phyloP scores from a whole-genome alignment of 2,329 filamentous ascomycete genomes.

The Colletotrichum sansevieriae region DNA sequence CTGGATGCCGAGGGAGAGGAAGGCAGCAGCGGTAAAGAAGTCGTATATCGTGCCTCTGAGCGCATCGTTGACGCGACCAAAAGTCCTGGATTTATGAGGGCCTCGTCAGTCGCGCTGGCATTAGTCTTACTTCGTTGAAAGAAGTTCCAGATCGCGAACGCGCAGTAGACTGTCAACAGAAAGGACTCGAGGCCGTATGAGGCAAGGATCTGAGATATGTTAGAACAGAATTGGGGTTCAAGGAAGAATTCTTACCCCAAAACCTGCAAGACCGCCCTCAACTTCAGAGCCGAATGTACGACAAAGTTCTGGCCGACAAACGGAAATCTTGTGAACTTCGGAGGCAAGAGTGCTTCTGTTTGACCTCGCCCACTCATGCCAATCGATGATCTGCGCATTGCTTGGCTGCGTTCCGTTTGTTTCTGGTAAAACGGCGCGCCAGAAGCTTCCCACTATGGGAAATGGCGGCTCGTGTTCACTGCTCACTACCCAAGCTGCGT shows the following conservation, averaged over 20 bases:
- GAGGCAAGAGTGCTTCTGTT: conserved; percentile 5
- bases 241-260: background rate
- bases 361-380: conserved; percentile 35
- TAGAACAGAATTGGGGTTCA: background rate
- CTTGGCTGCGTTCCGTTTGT: background rate
- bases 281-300: conserved; percentile 22
- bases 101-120: background rate
- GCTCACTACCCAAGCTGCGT: conserved; percentile 33
- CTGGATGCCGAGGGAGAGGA: conserved; percentile 21
- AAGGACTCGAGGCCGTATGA: conserved; percentile 19
- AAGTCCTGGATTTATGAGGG: background rate
- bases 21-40: conserved; percentile 28
- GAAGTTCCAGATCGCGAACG: conserved; percentile 2
- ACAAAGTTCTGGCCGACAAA: conserved; percentile 24
- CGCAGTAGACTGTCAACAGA: conserved; percentile 28
- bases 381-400: conserved; percentile 19
- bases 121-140: background rate
- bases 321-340: background rate
- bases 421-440: conserved; percentile 16
- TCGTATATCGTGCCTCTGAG: conserved; percentile 23
- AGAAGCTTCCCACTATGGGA: conserved; percentile 27
- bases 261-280: conserved; percentile 22
- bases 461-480: conserved; percentile 19
- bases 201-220: conserved; percentile 9
- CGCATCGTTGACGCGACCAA: conserved; percentile 8